These are phyloP conservation scores for Albophoma yamanashiensis DNA, from an alignment of 2,329 filamentous ascomycete genomes.

Conservation along the genomic window DNA sequence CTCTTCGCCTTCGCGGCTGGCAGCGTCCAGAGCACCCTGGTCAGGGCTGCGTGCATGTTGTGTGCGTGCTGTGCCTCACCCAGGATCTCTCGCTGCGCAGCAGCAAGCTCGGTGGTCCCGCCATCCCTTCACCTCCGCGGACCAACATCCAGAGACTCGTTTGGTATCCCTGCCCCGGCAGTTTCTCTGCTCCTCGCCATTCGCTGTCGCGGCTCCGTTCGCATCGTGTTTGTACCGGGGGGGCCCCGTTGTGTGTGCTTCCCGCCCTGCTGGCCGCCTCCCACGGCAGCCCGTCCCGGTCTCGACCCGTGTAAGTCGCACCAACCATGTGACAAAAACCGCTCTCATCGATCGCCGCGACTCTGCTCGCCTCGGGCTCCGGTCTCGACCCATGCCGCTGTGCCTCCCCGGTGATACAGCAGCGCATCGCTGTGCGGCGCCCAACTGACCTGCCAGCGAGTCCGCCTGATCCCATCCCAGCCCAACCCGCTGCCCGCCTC, in stretches of 20 bases:
- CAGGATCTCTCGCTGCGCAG: neutral
- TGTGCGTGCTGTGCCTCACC: neutral
- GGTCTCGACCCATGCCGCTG: neutral
- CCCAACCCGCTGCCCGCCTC: neutral
- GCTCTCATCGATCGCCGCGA: neutral
- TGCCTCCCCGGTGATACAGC: neutral
- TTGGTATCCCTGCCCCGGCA: neutral
- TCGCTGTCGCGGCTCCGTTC: neutral
- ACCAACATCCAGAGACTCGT: neutral
- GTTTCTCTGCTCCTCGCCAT: neutral
- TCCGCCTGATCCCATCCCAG: neutral
- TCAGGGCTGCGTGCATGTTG: no score
- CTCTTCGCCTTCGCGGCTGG: neutral
- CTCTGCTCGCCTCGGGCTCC: neutral
- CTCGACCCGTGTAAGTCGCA: neutral
- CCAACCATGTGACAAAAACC: neutral
- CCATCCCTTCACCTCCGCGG: neutral
- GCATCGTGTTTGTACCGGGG: neutral
- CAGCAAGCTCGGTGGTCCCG: no score
- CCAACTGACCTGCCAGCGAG: neutral
- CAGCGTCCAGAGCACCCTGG: neutral
- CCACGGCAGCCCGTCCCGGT: neutral
- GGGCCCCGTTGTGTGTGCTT: neutral
- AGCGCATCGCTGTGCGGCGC: neutral
- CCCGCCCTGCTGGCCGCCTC: neutral